Evolutionary conservation across 441 rosid genomes (phyloP).

Genomic region (Brassica balearica): DNA sequence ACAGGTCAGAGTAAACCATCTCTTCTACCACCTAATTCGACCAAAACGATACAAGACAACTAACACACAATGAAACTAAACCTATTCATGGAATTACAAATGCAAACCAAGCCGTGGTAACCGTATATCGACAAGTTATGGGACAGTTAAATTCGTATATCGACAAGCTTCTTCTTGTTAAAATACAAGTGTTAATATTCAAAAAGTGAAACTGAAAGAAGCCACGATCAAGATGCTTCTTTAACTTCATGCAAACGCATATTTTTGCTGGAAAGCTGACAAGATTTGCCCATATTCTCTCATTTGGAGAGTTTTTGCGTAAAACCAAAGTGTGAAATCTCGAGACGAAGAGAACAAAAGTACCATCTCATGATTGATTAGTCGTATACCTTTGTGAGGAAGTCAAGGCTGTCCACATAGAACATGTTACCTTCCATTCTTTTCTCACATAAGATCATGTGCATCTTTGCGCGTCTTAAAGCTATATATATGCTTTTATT

Average conservation of each 20-base stretch:
- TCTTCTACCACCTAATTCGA: not conserved
- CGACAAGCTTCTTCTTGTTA: not conserved
- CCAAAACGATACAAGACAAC: not conserved
- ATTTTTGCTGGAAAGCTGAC: conserved; percentile 43
- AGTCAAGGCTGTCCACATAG: conserved; percentile 46
- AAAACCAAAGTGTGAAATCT: conserved; percentile 42
- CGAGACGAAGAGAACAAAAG: conserved; percentile 41
- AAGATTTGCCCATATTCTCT: conserved; percentile 31
- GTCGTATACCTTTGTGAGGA: conserved; percentile 39
- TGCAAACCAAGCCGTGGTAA: not conserved
- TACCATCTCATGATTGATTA: conserved; percentile 44
- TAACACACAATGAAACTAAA: not conserved
- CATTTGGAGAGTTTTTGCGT: conserved; percentile 38
- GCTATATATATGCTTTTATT: conserved; percentile 25
- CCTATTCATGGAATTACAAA: not conserved
- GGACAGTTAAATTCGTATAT: not conserved
- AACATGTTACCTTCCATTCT: conserved; percentile 39
- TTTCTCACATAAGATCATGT: conserved; percentile 41
- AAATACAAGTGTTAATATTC: conserved; percentile 7
- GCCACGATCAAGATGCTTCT: conserved; percentile 39
- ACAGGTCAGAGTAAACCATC: not conserved
- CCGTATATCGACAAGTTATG: too few species aligned
- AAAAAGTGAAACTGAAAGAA: conserved; percentile 28
- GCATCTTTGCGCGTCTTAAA: conserved; percentile 42
- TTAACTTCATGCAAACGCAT: conserved; percentile 40